Conservation (phyloP, 352 stramenopile genomes). For the Globisporangium megalacanthum region DNA sequence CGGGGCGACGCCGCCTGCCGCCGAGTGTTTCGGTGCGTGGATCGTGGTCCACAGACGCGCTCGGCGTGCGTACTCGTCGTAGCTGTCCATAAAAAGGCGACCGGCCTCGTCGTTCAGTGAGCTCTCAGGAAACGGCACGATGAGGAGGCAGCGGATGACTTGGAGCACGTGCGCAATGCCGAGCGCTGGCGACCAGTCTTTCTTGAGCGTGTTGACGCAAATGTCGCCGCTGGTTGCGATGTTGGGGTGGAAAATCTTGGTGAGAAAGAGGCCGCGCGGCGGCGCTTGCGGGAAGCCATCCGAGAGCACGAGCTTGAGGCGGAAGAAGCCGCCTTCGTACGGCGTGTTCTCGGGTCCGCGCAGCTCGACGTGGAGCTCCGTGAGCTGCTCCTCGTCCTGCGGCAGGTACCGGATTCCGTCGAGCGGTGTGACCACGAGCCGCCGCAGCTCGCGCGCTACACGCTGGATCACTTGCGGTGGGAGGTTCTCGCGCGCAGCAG, state of each 20-base stretch:
- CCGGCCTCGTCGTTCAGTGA: conserved; percentile 99
- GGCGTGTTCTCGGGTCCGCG: conserved; percentile 95
- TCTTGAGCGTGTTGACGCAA: conserved; percentile 99
- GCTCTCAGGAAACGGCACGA: conserved; percentile 99
- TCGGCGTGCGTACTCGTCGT: conserved; percentile 94
- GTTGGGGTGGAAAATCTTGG: conserved; percentile 99
- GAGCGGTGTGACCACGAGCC: conserved; percentile 85
- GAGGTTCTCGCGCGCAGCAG: conserved; percentile 48
- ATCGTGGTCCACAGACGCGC: conserved; percentile 89
- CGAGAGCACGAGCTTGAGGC: conserved; percentile 93
- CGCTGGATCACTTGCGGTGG: conserved; percentile 90
- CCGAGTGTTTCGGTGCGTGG: conserved; percentile 63
- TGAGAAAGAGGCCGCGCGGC: conserved; percentile 94
- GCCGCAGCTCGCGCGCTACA: conserved; percentile 90
- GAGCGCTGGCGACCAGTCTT: conserved; percentile 94
- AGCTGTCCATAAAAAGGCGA: conserved; percentile 98
- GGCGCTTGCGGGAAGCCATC: conserved; percentile 82
- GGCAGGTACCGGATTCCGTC: conserved; percentile 92
- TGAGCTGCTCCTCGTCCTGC: conserved; percentile 87
- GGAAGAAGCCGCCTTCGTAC: conserved; percentile 96
- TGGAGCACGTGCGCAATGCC: conserved; percentile 96
- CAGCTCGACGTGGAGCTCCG: conserved; percentile 95
- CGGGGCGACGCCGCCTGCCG: background rate
- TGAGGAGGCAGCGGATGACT: conserved; percentile 98
- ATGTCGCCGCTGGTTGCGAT: conserved; percentile 97